Base-by-base conservation (phyloP, 306 rosid genomes). In the Cajanus cajan region DNA sequence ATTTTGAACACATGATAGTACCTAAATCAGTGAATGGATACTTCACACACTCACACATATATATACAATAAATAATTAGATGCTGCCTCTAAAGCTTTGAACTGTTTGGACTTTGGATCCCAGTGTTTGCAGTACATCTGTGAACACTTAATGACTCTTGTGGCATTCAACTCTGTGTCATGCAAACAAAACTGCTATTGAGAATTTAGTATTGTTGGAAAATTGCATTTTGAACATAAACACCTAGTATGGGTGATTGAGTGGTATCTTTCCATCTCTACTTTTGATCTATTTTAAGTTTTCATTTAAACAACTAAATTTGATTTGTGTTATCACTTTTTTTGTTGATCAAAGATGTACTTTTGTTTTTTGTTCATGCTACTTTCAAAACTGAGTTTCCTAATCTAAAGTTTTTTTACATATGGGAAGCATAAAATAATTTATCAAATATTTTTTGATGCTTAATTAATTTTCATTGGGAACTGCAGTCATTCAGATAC, bases 401-500 rank as follows among this genome's bases (percentile, higher is more conserved):
- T 15, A 43, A 66, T 52, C 15, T 59, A 10, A 57, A 36, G 6
- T 43, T 44, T 73, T 67, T 59, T 19, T 36, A 43, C 48, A 55
- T 44, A 44, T 74, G 74, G 79, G 75, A 40, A 57, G 37, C 21
- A 40, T 21, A 40, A 36, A 63, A 40, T 8, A 61, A 51, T 78
- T 61, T 61, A 39, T 81, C 48, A 18, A 78, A 50, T 78, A 22
- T 8, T 80, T 22, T 79, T 74, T 61, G 14, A 78, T 71, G 19
- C 82, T 62, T 64, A 79, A 78, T 54, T 21, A 64, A 36, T 76
- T 51, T 24, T 61, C 82, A 63, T 77, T 68, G 47, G 80, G 79
- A 39, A 64, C 68, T 89, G 69, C 87, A 96, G 99, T 77, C 99
- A 93, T 81, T 91, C 99, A 76, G 99, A 96, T 76, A 77, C 59